Percentiles rank a stretch among this genome's conserved stretches.
Evolutionary conservation across 192 early-diverging fungal genomes (phyloP).

Genomic region (Coemansia sp.): DNA sequence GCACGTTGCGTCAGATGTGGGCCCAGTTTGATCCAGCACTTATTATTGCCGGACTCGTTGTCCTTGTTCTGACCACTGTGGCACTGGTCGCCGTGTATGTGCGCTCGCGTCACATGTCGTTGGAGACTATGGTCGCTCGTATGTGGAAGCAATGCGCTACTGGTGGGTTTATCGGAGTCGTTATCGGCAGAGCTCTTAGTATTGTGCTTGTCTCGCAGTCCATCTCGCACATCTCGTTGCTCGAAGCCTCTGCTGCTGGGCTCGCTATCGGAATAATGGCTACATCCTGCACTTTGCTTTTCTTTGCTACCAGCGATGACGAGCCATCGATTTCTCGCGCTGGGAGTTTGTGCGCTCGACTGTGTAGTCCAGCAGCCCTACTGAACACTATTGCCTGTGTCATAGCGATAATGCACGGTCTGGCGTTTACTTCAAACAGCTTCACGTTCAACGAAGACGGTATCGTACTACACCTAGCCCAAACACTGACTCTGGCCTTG

Average conservation of each 20-base stretch:
- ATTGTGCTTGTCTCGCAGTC: constrained; percentile 5
- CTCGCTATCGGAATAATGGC: constrained; percentile 15
- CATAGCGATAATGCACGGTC: constrained; percentile 54
- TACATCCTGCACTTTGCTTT: constrained; percentile 20
- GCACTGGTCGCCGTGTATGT: constrained; percentile 16
- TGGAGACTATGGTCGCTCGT: constrained; percentile 12
- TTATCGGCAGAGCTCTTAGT: constrained; percentile 21
- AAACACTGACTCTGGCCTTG: constrained; percentile 59
- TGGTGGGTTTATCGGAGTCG: constrained; percentile 13
- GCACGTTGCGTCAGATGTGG: constrained; percentile 82
- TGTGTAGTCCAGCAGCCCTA: constrained; percentile 17
- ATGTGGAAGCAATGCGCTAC: constrained; percentile 9
- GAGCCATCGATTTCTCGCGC: constrained; percentile 60
- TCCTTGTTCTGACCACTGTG: constrained; percentile 42
- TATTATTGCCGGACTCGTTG: constrained; percentile 71
- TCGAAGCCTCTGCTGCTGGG: constrained; percentile 32
- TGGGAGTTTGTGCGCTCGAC: constrained; percentile 60
- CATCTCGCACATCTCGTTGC: constrained; percentile 12
- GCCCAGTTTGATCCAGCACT: constrained; percentile 85
- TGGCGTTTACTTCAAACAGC: constrained; percentile 84
- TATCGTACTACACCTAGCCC: constrained; percentile 66
- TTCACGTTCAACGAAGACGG: constrained; percentile 89
- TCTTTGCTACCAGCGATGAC: constrained; percentile 14
- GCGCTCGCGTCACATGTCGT: constrained; percentile 9
- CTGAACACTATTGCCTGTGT: constrained; percentile 42